Base-by-base conservation (phyloP, 768 basidiomycete genomes). In the Myochromella boudieri region DNA sequence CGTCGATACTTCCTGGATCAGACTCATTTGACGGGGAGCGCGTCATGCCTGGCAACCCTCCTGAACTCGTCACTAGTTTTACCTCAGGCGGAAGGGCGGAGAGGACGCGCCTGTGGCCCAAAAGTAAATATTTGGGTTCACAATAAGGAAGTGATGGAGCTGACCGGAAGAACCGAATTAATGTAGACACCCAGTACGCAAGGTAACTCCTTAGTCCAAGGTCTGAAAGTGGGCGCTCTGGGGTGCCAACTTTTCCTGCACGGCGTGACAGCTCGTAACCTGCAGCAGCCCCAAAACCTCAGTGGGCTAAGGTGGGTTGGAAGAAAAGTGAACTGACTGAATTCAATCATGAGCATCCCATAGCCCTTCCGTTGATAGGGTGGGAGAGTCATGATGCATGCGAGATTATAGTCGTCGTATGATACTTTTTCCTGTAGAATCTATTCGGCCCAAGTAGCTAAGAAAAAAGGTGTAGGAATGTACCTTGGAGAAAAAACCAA, bases 281-380 rank as follows among this genome's bases (percentile, higher is more conserved):
- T 97, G 14, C 6, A 21, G 6, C 27, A 55, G 14, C 5, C 33
- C 14, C 14, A 29, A 29, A 29, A n/a, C n/a, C n/a, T n/a, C 28
- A 34, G 18, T n/a, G 14, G 18, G n/a, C 33, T 17, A 5, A 34
- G 18, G 18, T 6, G 14, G 14, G 14, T 6, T 4, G 5, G 33
- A 6, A 14, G 8, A 29, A n/a, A n/a, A 14, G n/a, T 6, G 14
- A 34, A 69, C 91, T 34, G 61, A 95, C 95, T 98, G 74, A 98
- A 97, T 70, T 99, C 95, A 53, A 98, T 97, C 77, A 99, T 78
- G 20, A 98, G 83, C 77, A 91, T 92, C 2, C 95, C 97, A 58
- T 87, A 97, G 5, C 93, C 90, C 56, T 85, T 80, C 48, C 83
- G 77, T 59, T 97, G 95, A 59, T 85, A 92, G 14, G 94, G 97